Percentiles rank a stretch among this genome's conserved stretches.
phyloP scores from a whole-genome alignment of 257 asterid genomes.

The Rehmannia glutinosa region DNA sequence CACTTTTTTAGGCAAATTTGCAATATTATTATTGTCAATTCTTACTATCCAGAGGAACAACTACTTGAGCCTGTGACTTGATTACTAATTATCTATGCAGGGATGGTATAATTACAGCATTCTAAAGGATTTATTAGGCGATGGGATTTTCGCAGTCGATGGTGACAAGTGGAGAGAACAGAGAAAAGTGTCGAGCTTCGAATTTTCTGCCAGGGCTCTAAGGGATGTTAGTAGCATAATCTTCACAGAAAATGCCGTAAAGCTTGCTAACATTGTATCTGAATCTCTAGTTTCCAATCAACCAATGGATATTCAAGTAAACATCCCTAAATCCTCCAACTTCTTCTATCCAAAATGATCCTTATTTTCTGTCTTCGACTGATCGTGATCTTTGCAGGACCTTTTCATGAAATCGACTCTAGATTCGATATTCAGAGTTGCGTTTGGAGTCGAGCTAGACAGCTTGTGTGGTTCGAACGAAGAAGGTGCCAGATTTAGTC shows the following conservation, averaged over 20 bases:
- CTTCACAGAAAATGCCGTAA: slow-evolving; percentile 45
- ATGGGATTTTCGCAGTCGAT: slow-evolving; percentile 74
- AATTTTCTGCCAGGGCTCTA: slow-evolving; percentile 54
- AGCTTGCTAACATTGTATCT: slow-evolving; percentile 44
- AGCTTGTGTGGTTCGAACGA: slow-evolving; percentile 42
- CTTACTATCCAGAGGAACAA: too few species aligned
- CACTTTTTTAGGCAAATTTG: background rate
- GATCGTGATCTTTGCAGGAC: slow-evolving; percentile 28
- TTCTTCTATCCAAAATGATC: too few species aligned
- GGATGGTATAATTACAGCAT: slow-evolving; percentile 43
- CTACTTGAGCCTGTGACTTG: too few species aligned
- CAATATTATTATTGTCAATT: too few species aligned
- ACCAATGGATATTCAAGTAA: slow-evolving; percentile 60
- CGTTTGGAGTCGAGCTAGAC: slow-evolving; percentile 49
- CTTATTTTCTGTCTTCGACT: too few species aligned
- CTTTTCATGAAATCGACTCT: slow-evolving; percentile 49
- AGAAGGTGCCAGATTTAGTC: slow-evolving; percentile 36
- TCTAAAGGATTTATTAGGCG: slow-evolving; percentile 54
- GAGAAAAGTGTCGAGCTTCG: slow-evolving; percentile 63
- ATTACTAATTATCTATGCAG: slow-evolving; percentile 19
- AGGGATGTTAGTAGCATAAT: slow-evolving; percentile 51
- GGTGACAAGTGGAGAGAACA: slow-evolving; percentile 71
- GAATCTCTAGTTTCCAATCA: slow-evolving; percentile 28
- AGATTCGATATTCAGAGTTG: slow-evolving; percentile 50
- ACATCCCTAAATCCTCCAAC: background rate